Evolutionary conservation across 495 filamentous ascomycete species (phyloP), one percentile per base, ranked within the genome.

Genomic region (Eremomyces bilateralis): DNA sequence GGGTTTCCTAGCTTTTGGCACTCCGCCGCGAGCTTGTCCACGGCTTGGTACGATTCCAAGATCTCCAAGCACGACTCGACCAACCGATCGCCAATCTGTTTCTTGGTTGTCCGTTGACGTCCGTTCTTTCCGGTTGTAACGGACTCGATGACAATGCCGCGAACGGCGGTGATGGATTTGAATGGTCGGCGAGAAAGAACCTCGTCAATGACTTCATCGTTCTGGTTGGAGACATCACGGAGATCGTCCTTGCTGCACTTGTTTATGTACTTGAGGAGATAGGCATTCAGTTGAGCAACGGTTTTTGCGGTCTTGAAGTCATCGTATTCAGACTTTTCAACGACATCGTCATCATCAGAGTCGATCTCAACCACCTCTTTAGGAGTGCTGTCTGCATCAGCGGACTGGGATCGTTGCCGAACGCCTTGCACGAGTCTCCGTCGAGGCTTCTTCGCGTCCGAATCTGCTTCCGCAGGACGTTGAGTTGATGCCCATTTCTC

Each of bases 1-100:
- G 71, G 70, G 29, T 69, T 69, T 1, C 75, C 79, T 10, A 83
- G 53, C 1, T 54, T 53, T 46, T 81, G 73, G 49, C 84, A 91
- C 36, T 67, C 54, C 2, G 61, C 54, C 3, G 83, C 77, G 18
- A 93, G 64, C 22, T 70, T 62, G 51, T 93, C 84, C 28, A 92
- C 75, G 4, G 79, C 81, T 36, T 78, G 63, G 41, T 72, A 76
- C 0, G 73, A 78, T 17, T 55, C 60, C 65, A 68, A 76, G 67
- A 81, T 81, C 5, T 77, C 69, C 15, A 67, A 34, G 39, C 71
- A 76, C 22, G 69, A 67, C 34, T 81, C 71, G 1, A 84, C 72
- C 39, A 84, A 6, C 42, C 67, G 74, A 33, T 80, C 71, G 1
- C 75, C 75, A 36, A 78, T 62, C 3, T 67, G 56, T 41, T 63